Conservation (phyloP, 1,139 yeast genomes). For the Komagataea norvegica region DNA sequence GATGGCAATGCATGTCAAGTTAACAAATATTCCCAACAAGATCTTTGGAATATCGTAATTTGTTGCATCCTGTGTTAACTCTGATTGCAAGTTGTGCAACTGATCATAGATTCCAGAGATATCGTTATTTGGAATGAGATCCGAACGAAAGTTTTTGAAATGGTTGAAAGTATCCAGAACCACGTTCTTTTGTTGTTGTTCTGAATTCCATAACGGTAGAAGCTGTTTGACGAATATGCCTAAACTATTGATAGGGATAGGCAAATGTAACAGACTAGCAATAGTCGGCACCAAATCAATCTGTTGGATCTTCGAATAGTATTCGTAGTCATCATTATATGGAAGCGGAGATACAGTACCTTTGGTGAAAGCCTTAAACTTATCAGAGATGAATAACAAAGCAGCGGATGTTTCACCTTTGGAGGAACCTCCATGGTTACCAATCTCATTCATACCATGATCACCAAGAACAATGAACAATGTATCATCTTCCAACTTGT, state of each 20-base stretch:
- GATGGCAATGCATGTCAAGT: conserved; percentile 32
- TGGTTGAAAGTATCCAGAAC: conserved; percentile 63
- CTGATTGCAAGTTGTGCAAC: conserved; percentile 47
- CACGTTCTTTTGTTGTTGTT: conserved; percentile 36
- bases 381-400: conserved; percentile 60
- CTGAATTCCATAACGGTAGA: conserved; percentile 46
- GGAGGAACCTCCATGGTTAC: conserved; percentile 96
- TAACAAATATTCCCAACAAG: conserved; percentile 40
- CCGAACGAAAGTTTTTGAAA: conserved; percentile 35
- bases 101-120: conserved; percentile 30
- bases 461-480: conserved; percentile 82
- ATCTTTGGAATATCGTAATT: conserved; percentile 60
- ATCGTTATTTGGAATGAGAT: conserved; percentile 8
- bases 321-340: conserved; percentile 42
- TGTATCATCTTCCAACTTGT: conserved; percentile 48
- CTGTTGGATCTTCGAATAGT: conserved; percentile 58
- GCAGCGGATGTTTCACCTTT: conserved; percentile 89
- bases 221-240: conserved; percentile 66
- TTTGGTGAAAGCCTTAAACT: conserved; percentile 34
- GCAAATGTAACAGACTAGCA: conserved; percentile 65
- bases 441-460: conserved; percentile 86
- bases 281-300: conserved; percentile 87
- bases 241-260: conserved; percentile 80
- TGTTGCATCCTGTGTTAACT: conserved; percentile 64
- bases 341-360: conserved; percentile 39